phyloP scores from a whole-genome alignment of 225 moss, liverwort and hornwort genomes.

The Marchantia polymorpha region DNA sequence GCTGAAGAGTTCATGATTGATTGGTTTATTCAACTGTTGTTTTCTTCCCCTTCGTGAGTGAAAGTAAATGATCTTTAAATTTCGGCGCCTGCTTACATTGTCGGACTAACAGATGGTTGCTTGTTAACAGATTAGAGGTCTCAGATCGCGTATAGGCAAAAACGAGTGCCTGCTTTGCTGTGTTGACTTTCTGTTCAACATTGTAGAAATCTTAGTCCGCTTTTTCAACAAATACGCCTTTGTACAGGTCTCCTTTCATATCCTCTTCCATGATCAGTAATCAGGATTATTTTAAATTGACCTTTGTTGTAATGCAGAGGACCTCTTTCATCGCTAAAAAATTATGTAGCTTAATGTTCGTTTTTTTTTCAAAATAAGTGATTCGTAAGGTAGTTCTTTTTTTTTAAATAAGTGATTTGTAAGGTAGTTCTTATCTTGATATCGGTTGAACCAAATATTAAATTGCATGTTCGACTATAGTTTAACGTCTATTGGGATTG shows the following conservation, averaged over 20 bases:
- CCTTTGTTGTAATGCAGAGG: background rate
- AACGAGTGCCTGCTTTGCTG: constrained; percentile 54
- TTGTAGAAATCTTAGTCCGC: constrained; percentile 51
- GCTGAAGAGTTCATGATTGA: background rate
- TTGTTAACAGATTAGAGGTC: constrained; percentile 44
- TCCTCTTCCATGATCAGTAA: no score
- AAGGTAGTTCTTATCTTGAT: background rate
- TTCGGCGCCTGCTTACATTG: no score
- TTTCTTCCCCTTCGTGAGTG: no score
- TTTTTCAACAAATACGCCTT: constrained; percentile 61
- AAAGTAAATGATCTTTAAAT: no score
- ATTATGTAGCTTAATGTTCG: background rate
- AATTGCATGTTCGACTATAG: background rate
- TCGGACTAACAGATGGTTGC: constrained; percentile 1
- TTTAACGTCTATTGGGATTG: background rate
- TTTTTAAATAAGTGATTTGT: background rate
- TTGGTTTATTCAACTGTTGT: no score
- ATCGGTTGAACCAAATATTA: background rate
- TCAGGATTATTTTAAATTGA: background rate
- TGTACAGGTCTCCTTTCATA: constrained; percentile 36
- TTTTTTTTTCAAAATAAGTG: background rate
- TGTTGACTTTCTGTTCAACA: constrained; percentile 48
- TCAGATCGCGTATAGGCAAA: constrained; percentile 48
- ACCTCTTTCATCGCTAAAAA: no score
- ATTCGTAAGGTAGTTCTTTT: background rate